phyloP scores from a whole-genome alignment of 2,329 filamentous ascomycete species.

The Pseudogymnoascus sp. region DNA sequence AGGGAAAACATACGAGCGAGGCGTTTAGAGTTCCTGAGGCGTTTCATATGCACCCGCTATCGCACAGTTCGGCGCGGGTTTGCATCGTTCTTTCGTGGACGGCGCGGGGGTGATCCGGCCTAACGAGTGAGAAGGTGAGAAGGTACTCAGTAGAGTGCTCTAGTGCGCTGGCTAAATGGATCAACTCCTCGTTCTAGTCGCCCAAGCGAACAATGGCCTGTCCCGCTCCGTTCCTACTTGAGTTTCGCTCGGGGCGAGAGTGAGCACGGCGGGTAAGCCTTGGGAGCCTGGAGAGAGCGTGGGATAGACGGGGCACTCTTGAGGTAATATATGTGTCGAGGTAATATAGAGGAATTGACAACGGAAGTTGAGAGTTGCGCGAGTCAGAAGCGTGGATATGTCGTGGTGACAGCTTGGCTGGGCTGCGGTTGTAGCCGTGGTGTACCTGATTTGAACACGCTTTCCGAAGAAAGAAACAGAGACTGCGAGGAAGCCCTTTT shows the following conservation, averaged over 20 bases:
- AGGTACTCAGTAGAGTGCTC: background rate
- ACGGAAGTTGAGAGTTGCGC: background rate
- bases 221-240: background rate
- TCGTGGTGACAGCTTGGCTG: background rate
- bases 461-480: background rate
- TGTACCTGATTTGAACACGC: background rate
- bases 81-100: background rate
- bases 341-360: background rate
- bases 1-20: background rate
- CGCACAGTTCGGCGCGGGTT: background rate
- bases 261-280: background rate
- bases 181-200: background rate
- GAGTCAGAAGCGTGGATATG: background rate
- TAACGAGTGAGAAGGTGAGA: background rate
- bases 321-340: conserved; percentile 3
- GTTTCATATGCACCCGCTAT: conserved; percentile 2
- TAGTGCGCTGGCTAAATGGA: background rate
- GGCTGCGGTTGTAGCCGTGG: background rate
- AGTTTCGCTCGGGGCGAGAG: background rate
- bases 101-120: background rate
- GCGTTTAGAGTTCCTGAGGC: background rate
- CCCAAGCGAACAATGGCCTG: background rate
- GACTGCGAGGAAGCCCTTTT: background rate
- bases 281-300: background rate
- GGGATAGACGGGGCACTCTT: background rate